Conservation (phyloP, 805 yeast species). For the Tetrapisispora pingtungensis region DNA sequence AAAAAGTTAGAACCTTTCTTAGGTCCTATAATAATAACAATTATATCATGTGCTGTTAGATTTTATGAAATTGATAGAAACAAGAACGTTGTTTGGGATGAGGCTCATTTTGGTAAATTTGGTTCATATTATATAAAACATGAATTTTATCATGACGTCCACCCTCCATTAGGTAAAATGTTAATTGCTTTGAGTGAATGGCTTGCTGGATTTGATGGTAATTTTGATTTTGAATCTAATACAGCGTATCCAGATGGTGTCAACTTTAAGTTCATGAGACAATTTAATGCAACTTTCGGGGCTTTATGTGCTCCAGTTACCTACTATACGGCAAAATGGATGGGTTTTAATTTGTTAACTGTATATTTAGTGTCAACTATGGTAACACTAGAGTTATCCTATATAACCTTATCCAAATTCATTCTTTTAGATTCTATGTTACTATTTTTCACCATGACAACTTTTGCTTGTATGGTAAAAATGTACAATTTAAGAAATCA, state of each 20-base stretch:
- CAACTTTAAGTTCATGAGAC: constrained; percentile 77
- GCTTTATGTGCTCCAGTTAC: constrained; percentile 80
- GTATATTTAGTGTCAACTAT: constrained; percentile 72
- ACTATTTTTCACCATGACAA: constrained; percentile 77
- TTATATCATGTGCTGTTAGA: constrained; percentile 60
- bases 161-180: constrained; percentile 95
- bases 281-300: constrained; percentile 77
- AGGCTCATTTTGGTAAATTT: constrained; percentile 95
- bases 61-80: constrained; percentile 66
- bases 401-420: constrained; percentile 77
- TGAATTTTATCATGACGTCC: constrained; percentile 91
- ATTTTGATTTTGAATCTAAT: constrained; percentile 84
- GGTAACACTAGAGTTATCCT: constrained; percentile 75
- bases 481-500: constrained; percentile 50
- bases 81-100: constrained; percentile 87
- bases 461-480: constrained; percentile 61
- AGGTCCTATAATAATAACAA: constrained; percentile 39
- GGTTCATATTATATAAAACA: constrained; percentile 84
- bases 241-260: constrained; percentile 62
- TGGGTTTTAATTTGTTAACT: constrained; percentile 61
- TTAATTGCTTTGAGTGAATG: constrained; percentile 81
- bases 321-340: constrained; percentile 66
- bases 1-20: not conserved
- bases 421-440: constrained; percentile 88
- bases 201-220: constrained; percentile 78